phyloP scores from a whole-genome alignment of 176 grass and related monocot genomes.

The Ensete glaucum region DNA sequence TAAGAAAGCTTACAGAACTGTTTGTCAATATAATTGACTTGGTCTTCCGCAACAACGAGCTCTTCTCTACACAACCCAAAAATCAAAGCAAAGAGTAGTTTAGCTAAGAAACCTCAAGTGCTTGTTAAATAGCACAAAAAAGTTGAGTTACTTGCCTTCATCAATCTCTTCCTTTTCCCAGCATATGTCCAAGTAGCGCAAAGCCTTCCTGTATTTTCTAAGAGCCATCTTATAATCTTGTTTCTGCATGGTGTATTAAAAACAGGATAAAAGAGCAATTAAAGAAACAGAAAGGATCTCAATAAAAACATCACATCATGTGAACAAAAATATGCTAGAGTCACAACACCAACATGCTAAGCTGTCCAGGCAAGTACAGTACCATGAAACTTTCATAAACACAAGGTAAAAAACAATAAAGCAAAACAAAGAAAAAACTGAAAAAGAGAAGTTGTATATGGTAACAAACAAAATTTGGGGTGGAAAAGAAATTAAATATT shows the following conservation, averaged over 20 bases:
- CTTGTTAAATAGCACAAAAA: neutral
- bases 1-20: constrained; percentile 70
- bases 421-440: constrained; percentile 10
- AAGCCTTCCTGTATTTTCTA: constrained; percentile 94
- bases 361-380: too few species aligned
- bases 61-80: constrained; percentile 53
- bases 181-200: constrained; percentile 90
- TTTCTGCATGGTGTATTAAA: constrained; percentile 44
- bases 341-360: too few species aligned
- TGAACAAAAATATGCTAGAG: too few species aligned
- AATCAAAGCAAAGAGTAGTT: constrained; percentile 13
- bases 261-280: constrained; percentile 1
- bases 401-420: neutral
- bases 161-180: constrained; percentile 99
- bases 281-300: neutral
- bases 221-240: constrained; percentile 88
- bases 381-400: too few species aligned
- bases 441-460: neutral
- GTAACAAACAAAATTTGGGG: too few species aligned
- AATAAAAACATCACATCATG: neutral
- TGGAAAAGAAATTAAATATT: too few species aligned
- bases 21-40: constrained; percentile 98
- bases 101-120: neutral
- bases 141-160: constrained; percentile 36
- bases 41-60: constrained; percentile 53